Conservation (phyloP, 2,329 filamentous ascomycete species). For the Blastomyces silverae region DNA sequence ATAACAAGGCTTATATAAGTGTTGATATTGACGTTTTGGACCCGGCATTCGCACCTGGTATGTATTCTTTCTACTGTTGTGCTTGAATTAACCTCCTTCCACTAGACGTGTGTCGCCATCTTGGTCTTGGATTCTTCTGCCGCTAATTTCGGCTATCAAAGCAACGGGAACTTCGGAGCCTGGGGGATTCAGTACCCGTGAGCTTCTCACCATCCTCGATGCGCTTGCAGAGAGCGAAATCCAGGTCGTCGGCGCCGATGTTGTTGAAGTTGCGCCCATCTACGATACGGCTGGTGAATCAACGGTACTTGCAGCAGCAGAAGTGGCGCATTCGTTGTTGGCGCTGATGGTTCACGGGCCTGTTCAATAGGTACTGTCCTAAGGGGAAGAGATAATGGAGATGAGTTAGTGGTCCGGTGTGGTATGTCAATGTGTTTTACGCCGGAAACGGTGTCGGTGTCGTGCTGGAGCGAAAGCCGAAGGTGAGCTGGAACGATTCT, state of each 20-base stretch:
- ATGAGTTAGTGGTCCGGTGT: neutral
- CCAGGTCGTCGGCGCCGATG: conserved; percentile 80
- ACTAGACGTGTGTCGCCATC: neutral
- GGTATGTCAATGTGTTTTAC: too few relatives aligned
- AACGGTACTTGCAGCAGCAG: conserved; percentile 73
- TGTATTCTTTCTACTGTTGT: neutral
- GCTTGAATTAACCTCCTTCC: neutral
- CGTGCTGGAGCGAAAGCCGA: too few relatives aligned
- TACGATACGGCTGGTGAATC: conserved; percentile 76
- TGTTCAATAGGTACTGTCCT: conserved; percentile 19
- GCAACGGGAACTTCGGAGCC: conserved; percentile 78
- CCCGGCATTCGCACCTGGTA: conserved; percentile 60
- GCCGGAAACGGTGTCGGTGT: too few relatives aligned
- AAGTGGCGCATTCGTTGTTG: conserved; percentile 79
- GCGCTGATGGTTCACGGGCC: conserved; percentile 50
- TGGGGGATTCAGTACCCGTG: conserved; percentile 82
- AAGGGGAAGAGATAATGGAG: neutral
- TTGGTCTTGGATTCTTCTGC: neutral
- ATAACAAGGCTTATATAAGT: conserved; percentile 71
- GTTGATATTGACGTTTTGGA: conserved; percentile 81
- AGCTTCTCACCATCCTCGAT: conserved; percentile 74
- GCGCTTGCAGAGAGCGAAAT: conserved; percentile 57
- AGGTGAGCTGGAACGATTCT: too few relatives aligned
- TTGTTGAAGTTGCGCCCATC: conserved; percentile 80
- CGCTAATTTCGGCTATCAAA: neutral